A percentile compares a stretch with the other conserved stretches of the same genome.
These are phyloP conservation scores for Penicillium hordei DNA, from an alignment of 2,329 filamentous ascomycete genomes.

Conservation along the genomic window DNA sequence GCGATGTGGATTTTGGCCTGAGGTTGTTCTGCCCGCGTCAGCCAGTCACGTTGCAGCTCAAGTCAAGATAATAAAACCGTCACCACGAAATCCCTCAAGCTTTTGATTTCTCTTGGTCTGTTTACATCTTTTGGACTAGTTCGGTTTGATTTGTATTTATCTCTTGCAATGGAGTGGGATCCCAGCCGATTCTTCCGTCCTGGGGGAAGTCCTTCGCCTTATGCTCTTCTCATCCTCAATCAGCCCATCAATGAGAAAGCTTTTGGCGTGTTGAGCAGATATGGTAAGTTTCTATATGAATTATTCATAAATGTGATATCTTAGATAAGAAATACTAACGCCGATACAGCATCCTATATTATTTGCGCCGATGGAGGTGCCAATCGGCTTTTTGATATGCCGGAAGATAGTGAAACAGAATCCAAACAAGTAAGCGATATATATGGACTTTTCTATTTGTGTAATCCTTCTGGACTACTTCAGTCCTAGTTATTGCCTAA, in stretches of 20 bases:
- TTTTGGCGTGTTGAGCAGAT: slow-evolving; percentile 37
- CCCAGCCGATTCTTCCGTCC: slow-evolving; percentile 43
- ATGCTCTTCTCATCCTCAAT: slow-evolving; percentile 61
- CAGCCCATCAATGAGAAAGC: slow-evolving; percentile 56
- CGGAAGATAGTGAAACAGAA: slow-evolving; percentile 34
- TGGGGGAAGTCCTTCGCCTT: slow-evolving; percentile 25
- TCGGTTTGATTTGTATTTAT: not conserved
- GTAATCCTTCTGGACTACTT: not conserved
- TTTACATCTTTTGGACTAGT: not conserved
- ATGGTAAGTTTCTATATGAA: slow-evolving; percentile 29
- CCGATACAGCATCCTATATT: slow-evolving; percentile 57
- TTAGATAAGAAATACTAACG: not conserved
- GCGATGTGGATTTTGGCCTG: slow-evolving; percentile 28
- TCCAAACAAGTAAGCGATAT: slow-evolving; percentile 32
- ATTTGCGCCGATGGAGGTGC: slow-evolving; percentile 92
- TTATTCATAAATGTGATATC: not conserved
- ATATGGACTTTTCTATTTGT: not conserved
- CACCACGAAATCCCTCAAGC: not conserved
- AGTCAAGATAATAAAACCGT: slow-evolving; percentile 13
- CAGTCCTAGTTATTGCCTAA: not conserved
- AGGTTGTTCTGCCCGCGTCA: slow-evolving; percentile 14
- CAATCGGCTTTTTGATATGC: slow-evolving; percentile 66
- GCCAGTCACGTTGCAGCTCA: slow-evolving; percentile 28
- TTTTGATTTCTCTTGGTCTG: not conserved
- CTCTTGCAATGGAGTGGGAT: slow-evolving; percentile 39